Evolutionary conservation across 2,329 filamentous ascomycete genomes (phyloP).

Genomic region (Ascochyta rabiei): DNA sequence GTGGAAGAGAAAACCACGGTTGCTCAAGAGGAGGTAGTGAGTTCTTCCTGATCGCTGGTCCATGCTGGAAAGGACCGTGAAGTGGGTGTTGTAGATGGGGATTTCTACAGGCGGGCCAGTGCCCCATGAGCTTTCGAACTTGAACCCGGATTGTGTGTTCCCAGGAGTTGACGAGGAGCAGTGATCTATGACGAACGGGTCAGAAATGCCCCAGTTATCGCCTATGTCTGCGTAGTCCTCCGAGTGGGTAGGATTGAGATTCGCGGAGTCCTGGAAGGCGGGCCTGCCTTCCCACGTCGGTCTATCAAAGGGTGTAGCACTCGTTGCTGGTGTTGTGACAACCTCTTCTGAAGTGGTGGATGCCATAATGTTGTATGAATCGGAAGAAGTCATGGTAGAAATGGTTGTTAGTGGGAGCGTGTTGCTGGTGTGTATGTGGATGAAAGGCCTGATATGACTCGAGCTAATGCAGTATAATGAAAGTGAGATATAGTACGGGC

Average conservation of each 20-base stretch:
- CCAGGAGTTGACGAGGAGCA: not conserved
- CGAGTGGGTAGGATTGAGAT: too few relatives aligned
- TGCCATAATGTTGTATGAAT: too few relatives aligned
- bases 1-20: not conserved
- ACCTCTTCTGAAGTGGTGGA: too few relatives aligned
- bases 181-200: too few relatives aligned
- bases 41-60: not conserved
- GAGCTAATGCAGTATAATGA: too few relatives aligned
- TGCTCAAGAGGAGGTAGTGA: not conserved
- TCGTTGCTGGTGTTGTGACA: not conserved
- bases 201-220: too few relatives aligned
- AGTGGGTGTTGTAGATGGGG: not conserved
- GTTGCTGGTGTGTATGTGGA: too few relatives aligned
- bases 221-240: too few relatives aligned
- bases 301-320: not conserved
- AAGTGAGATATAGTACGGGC: too few relatives aligned
- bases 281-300: not conserved
- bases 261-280: not conserved
- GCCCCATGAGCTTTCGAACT: not conserved
- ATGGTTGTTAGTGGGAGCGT: too few relatives aligned
- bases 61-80: not conserved
- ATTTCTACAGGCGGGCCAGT: not conserved
- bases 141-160: not conserved
- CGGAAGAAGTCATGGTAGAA: too few relatives aligned
- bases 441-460: too few relatives aligned